Conservation (phyloP, 345 rosid species). For the Excoecaria cochinchinensis region DNA sequence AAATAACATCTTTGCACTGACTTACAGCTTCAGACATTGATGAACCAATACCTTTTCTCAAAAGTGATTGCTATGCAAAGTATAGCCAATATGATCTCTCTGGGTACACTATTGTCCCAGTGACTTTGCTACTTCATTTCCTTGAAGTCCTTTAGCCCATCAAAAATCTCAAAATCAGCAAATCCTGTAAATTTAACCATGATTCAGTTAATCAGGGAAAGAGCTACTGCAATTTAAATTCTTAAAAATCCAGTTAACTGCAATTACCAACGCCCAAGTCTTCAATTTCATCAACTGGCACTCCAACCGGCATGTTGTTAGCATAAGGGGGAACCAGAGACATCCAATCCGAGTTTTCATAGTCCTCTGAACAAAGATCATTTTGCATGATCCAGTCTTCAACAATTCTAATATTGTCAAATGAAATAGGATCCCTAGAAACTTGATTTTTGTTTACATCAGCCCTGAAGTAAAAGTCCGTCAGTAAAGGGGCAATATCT, state of each 20-base stretch:
- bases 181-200: slow-evolving; percentile 56
- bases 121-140: not conserved
- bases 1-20: too few relatives aligned
- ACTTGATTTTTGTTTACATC: slow-evolving; percentile 38
- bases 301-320: slow-evolving; percentile 40
- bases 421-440: slow-evolving; percentile 49
- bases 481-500: slow-evolving; percentile 18
- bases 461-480: slow-evolving; percentile 23
- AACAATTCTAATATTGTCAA: slow-evolving; percentile 37
- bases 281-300: slow-evolving; percentile 54
- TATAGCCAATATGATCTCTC: too few relatives aligned
- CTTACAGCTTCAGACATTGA: too few relatives aligned
- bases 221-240: not conserved
- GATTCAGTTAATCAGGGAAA: not conserved
- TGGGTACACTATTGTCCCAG: not conserved
- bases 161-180: slow-evolving; percentile 72
- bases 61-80: too few relatives aligned
- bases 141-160: slow-evolving; percentile 21
- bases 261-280: slow-evolving; percentile 62
- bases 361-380: slow-evolving; percentile 48
- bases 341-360: slow-evolving; percentile 66
- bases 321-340: slow-evolving; percentile 45
- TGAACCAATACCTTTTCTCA: too few relatives aligned
- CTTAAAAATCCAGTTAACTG: slow-evolving; percentile 9
- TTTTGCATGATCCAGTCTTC: slow-evolving; percentile 82